Conservation (phyloP, 2,329 filamentous ascomycete species). For the Alternaria incomplexa region DNA sequence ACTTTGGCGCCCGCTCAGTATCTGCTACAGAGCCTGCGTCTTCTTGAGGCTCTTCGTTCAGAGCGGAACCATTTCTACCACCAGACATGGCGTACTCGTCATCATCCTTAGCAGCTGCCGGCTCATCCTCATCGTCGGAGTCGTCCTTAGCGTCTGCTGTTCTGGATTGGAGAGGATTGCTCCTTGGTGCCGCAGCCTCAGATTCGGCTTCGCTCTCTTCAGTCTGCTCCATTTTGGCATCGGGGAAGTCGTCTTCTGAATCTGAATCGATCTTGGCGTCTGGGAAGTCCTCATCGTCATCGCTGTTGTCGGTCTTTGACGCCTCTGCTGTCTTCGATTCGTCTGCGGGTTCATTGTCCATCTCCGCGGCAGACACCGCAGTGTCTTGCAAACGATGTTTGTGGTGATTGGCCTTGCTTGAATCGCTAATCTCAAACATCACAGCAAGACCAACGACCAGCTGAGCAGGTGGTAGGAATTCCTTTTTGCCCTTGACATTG, state of each 20-base stretch:
- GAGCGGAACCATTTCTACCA: conserved; percentile 5
- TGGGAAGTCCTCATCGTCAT: conserved; percentile 55
- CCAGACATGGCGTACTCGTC: conserved; percentile 17
- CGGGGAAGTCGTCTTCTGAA: conserved; percentile 55
- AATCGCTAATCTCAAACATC: conserved; percentile 86
- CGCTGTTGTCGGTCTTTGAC: conserved; percentile 34
- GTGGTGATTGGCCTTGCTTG: conserved; percentile 80
- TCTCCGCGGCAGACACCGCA: conserved; percentile 28
- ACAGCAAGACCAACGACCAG: conserved; percentile 86
- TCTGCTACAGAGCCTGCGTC: conserved; percentile 37
- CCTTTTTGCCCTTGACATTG: conserved; percentile 83
- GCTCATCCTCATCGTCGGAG: conserved; percentile 35
- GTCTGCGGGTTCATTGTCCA: conserved; percentile 21
- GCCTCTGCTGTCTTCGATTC: conserved; percentile 23
- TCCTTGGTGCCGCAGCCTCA: conserved; percentile 32
- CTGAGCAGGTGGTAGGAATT: conserved; percentile 86
- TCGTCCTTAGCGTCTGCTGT: conserved; percentile 17
- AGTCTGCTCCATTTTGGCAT: conserved; percentile 46
- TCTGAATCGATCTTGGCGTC: conserved; percentile 49
- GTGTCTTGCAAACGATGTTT: conserved; percentile 70
- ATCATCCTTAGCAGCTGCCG: background rate
- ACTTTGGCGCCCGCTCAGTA: conserved; percentile 30
- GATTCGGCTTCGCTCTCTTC: conserved; percentile 49
- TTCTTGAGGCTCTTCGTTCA: conserved; percentile 28
- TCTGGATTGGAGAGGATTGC: conserved; percentile 50